Evolutionary conservation across 352 stramenopile species (phyloP).

Genomic region (Phytophthora nicotianae): DNA sequence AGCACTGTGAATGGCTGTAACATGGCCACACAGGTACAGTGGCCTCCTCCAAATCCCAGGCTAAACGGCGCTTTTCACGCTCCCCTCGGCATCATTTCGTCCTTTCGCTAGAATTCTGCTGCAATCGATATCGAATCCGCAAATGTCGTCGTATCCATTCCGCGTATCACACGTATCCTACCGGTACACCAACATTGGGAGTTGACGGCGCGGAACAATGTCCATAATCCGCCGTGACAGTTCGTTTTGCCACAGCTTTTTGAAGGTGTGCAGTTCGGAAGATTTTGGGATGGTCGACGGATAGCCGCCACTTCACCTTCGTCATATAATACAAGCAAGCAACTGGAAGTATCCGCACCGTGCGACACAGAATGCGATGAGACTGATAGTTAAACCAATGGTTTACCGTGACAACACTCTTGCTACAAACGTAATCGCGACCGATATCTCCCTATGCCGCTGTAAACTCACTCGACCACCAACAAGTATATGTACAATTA

Average conservation of each 20-base stretch:
- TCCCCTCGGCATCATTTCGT: slow-evolving; percentile 3
- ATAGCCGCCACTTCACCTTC: background rate
- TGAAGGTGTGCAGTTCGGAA: slow-evolving; percentile 5
- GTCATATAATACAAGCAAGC: background rate
- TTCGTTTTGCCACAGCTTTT: slow-evolving; percentile 1
- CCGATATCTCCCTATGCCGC: background rate
- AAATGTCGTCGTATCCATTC: background rate
- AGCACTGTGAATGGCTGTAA: background rate
- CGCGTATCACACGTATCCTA: no score
- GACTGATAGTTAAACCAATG: no score
- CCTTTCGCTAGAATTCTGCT: slow-evolving; percentile 22
- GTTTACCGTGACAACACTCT: no score
- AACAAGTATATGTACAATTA: no score
- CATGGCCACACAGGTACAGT: slow-evolving; percentile 7
- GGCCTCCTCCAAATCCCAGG: slow-evolving; percentile 21
- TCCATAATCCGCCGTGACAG: background rate
- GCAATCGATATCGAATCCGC: slow-evolving; percentile 9
- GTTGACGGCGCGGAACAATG: no score
- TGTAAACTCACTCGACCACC: slow-evolving; percentile 2
- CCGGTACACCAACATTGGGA: no score
- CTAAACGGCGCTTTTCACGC: slow-evolving; percentile 6
- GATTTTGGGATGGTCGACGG: slow-evolving; percentile 1
- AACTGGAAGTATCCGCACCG: no score
- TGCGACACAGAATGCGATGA: background rate
- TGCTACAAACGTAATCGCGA: background rate